Percentiles rank a stretch among this genome's conserved stretches.
Evolutionary conservation across 1,284 basidiomycete genomes (phyloP).

Genomic region (Ustilago esculenta): DNA sequence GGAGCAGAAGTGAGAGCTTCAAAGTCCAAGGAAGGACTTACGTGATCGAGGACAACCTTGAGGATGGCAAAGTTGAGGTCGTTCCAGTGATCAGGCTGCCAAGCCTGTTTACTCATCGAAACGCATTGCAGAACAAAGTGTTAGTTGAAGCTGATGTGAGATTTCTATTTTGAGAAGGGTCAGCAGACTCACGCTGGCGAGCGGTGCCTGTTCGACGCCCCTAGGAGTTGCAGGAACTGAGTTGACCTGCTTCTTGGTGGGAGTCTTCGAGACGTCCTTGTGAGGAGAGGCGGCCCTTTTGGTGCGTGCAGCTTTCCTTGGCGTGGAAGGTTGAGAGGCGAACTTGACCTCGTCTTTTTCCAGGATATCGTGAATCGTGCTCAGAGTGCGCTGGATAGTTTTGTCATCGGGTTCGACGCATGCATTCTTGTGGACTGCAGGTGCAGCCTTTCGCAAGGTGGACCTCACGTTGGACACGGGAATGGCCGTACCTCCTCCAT

Average conservation of each 20-base stretch:
- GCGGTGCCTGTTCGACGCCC: slow-evolving; percentile 11
- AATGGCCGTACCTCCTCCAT: not conserved
- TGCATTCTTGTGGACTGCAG: too few species aligned
- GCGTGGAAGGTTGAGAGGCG: slow-evolving; percentile 8
- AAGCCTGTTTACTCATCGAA: slow-evolving; percentile 7
- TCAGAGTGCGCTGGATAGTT: not conserved
- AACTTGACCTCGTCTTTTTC: not conserved
- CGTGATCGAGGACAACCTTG: slow-evolving; percentile 31
- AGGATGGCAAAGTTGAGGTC: slow-evolving; percentile 47
- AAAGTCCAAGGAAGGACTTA: slow-evolving; percentile 3
- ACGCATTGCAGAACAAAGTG: not conserved
- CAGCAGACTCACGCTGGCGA: slow-evolving; percentile 7
- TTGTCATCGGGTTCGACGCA: not conserved
- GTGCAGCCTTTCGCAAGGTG: not conserved
- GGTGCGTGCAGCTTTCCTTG: slow-evolving; percentile 8
- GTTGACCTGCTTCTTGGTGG: slow-evolving; percentile 14
- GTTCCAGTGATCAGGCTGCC: slow-evolving; percentile 17
- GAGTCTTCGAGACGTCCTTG: slow-evolving; percentile 21
- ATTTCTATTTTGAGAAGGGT: not conserved
- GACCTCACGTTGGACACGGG: slow-evolving; percentile 19
- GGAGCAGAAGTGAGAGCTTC: not conserved
- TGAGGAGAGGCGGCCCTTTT: slow-evolving; percentile 1
- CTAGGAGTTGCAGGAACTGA: slow-evolving; percentile 7
- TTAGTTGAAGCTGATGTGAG: not conserved
- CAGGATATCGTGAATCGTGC: not conserved